Conservation (phyloP, 352 stramenopile species). For the Phytophthora hybrid region DNA sequence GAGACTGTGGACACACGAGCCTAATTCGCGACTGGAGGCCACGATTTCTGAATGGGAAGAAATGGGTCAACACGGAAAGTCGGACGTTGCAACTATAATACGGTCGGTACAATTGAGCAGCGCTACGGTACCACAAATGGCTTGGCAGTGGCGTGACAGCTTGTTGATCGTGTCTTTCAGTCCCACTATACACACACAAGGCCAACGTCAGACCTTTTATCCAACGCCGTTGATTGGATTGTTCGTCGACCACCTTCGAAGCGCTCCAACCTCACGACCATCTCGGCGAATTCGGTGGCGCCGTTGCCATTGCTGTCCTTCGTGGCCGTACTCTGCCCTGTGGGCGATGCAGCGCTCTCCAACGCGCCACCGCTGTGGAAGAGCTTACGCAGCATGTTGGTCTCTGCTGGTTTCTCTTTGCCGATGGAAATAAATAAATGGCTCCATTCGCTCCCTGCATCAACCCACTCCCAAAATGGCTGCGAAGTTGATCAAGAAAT, state of each 20-base stretch:
- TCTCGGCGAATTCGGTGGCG: conserved; percentile 34
- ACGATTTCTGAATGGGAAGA: conserved; percentile 36
- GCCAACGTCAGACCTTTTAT: background rate
- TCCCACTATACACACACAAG: conserved; percentile 39
- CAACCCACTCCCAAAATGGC: conserved; percentile 19
- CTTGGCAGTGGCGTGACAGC: conserved; percentile 64
- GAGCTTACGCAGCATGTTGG: conserved; percentile 64
- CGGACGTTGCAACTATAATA: background rate
- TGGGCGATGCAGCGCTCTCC: conserved; percentile 10
- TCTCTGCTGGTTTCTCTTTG: background rate
- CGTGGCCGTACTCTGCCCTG: conserved; percentile 9
- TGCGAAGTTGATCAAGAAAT: background rate
- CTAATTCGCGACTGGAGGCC: conserved; percentile 36
- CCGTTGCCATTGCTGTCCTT: conserved; percentile 16
- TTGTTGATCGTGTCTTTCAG: conserved; percentile 53
- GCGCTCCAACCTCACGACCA: conserved; percentile 42
- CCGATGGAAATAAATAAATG: conserved; percentile 41
- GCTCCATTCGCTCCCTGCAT: conserved; percentile 8
- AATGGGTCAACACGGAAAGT: background rate
- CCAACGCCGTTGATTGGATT: background rate
- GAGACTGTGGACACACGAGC: conserved; percentile 27
- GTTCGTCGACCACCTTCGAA: conserved; percentile 45
- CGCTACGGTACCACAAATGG: conserved; percentile 51
- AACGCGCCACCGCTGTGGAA: conserved; percentile 43
- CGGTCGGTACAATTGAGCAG: background rate